phyloP scores from a whole-genome alignment of 2,329 filamentous ascomycete genomes.

The Alternaria incomplexa region DNA sequence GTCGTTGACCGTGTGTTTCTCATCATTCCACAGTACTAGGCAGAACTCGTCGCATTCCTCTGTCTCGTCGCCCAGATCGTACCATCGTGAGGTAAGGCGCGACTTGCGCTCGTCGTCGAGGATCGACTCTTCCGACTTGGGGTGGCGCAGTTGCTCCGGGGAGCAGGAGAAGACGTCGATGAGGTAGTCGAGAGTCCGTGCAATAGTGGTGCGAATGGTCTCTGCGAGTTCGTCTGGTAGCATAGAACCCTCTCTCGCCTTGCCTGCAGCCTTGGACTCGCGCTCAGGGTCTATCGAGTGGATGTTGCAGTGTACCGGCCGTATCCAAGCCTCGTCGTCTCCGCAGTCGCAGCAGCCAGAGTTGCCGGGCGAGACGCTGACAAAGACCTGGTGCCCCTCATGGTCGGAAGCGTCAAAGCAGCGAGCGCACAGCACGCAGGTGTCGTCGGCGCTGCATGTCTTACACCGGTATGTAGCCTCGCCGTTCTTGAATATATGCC shows the following conservation, averaged over 20 bases:
- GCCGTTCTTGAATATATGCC: slow-evolving; percentile 94
- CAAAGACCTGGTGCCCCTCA: slow-evolving; percentile 87
- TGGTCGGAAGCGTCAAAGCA: slow-evolving; percentile 98
- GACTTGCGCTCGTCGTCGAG: slow-evolving; percentile 80
- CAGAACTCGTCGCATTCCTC: slow-evolving; percentile 77
- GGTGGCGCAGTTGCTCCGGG: slow-evolving; percentile 87
- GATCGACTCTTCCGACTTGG: slow-evolving; percentile 84
- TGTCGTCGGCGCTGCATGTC: slow-evolving; percentile 93
- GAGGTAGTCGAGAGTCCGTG: slow-evolving; percentile 87
- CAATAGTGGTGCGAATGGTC: slow-evolving; percentile 84
- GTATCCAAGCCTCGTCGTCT: slow-evolving; percentile 91
- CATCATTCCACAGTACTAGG: slow-evolving; percentile 94
- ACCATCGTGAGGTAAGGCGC: slow-evolving; percentile 76
- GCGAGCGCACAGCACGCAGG: slow-evolving; percentile 89
- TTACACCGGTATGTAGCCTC: slow-evolving; percentile 95
- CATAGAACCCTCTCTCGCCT: slow-evolving; percentile 57
- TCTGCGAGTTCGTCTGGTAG: slow-evolving; percentile 78
- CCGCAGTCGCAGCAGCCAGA: slow-evolving; percentile 98
- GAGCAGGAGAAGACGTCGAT: slow-evolving; percentile 98
- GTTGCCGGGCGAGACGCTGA: slow-evolving; percentile 86
- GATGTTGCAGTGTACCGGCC: slow-evolving; percentile 89
- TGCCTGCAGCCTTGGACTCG: slow-evolving; percentile 59
- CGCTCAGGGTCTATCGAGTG: slow-evolving; percentile 67
- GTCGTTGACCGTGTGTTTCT: slow-evolving; percentile 95
- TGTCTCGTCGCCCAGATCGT: slow-evolving; percentile 63